phyloP scores from a whole-genome alignment of 2,329 filamentous ascomycete genomes.

The Graphilbum fragrans region DNA sequence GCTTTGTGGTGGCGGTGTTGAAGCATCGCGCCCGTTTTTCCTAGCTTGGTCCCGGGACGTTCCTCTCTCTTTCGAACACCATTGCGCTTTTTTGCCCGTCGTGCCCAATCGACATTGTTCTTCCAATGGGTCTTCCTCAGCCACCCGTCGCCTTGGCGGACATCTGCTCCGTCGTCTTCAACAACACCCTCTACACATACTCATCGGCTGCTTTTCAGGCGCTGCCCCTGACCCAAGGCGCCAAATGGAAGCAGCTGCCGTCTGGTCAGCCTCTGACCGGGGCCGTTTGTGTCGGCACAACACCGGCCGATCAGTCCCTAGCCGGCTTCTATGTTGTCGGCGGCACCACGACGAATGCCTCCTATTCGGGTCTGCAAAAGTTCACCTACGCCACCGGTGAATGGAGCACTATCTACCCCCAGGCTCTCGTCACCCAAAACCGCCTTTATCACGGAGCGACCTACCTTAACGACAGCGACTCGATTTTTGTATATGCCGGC shows the following conservation, averaged over 20 bases:
- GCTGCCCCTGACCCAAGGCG: conserved; percentile 54
- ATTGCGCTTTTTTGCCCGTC: no score
- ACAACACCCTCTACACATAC: conserved; percentile 77
- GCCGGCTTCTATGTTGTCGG: conserved; percentile 72
- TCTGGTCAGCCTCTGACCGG: conserved; percentile 61
- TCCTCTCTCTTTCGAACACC: neutral
- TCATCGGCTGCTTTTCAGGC: conserved; percentile 65
- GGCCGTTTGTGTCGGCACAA: conserved; percentile 64
- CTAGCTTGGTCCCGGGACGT: neutral
- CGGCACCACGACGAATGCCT: conserved; percentile 41
- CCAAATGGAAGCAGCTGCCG: conserved; percentile 55
- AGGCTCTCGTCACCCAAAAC: conserved; percentile 47
- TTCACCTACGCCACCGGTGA: conserved; percentile 40
- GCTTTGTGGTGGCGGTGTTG: no score
- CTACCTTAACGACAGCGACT: conserved; percentile 58
- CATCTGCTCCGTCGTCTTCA: conserved; percentile 70
- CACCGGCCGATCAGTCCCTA: conserved; percentile 41
- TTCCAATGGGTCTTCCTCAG: conserved; percentile 61
- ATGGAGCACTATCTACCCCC: conserved; percentile 35
- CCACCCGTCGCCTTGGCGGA: conserved; percentile 59
- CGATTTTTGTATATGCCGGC: conserved; percentile 73
- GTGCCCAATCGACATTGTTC: no score
- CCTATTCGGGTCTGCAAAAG: conserved; percentile 66
- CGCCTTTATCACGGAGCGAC: conserved; percentile 63
- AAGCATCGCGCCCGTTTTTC: no score